Evolutionary conservation across 129 eudicot species (phyloP).

Genomic region (Flaveria trinervia): DNA sequence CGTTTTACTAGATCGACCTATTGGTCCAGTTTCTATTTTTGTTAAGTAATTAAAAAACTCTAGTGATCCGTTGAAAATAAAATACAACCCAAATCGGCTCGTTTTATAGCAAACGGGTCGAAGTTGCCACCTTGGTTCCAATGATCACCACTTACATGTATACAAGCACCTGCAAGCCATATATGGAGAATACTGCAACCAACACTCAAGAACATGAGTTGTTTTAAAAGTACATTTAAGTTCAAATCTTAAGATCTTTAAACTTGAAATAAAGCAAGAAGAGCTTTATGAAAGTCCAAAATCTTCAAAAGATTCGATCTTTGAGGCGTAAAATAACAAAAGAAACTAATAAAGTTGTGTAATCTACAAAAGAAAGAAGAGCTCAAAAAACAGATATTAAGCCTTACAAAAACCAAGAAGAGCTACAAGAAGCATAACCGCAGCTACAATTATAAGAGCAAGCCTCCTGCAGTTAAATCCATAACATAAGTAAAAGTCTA

Average conservation of each 20-base stretch:
- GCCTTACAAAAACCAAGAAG: slow-evolving; percentile 81
- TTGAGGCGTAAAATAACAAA: neutral
- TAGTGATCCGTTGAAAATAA: neutral
- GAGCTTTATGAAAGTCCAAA: neutral
- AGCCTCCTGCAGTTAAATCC: slow-evolving; percentile 57
- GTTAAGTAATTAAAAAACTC: neutral
- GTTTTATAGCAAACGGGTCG: neutral
- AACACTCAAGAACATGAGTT: slow-evolving; percentile 25
- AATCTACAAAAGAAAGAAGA: slow-evolving; percentile 39
- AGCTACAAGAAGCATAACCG: slow-evolving; percentile 79
- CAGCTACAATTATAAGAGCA: slow-evolving; percentile 63
- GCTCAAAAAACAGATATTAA: neutral
- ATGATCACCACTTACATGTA: slow-evolving; percentile 68
- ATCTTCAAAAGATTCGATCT: neutral
- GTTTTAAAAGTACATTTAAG: neutral
- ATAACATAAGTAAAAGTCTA: neutral
- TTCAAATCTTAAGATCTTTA: neutral
- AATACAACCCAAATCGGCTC: neutral
- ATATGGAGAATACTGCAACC: slow-evolving; percentile 73
- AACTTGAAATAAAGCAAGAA: slow-evolving; percentile 59
- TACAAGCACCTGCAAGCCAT: slow-evolving; percentile 72
- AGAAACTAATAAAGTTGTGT: neutral
- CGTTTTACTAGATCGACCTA: neutral
- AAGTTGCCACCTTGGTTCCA: neutral
- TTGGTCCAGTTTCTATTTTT: neutral